Evolutionary conservation across 495 filamentous ascomycete genomes (phyloP).

Genomic region (Penicillium ucsense): DNA sequence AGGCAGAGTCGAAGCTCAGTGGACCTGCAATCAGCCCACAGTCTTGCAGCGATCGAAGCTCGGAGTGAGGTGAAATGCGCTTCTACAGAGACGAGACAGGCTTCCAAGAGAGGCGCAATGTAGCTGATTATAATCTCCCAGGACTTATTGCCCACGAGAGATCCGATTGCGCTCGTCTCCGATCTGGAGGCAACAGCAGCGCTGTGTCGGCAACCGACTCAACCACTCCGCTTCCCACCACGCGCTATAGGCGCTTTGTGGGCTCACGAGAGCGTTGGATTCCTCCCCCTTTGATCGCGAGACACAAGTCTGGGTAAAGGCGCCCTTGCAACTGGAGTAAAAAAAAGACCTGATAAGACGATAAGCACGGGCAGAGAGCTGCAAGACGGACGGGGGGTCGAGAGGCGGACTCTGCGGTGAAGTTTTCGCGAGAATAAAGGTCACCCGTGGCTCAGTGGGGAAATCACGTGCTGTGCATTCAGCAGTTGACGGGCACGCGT

Average conservation of each 20-base stretch:
- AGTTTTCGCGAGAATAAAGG: slow-evolving; percentile 3
- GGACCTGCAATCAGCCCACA: background rate
- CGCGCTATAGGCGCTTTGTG: background rate
- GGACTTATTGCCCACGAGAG: too few species aligned
- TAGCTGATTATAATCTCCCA: too few species aligned
- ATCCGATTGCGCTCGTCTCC: too few species aligned
- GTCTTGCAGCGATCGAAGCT: background rate
- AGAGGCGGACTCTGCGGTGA: slow-evolving; percentile 3
- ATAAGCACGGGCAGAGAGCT: slow-evolving; percentile 9
- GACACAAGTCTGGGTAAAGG: background rate
- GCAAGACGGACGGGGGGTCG: slow-evolving; percentile 1
- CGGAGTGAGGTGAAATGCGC: too few species aligned
- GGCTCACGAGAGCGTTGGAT: background rate
- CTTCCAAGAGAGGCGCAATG: too few species aligned
- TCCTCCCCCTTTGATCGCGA: background rate
- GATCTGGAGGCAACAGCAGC: too few species aligned
- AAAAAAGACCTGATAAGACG: slow-evolving; percentile 2
- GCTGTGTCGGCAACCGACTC: background rate
- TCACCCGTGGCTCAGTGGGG: slow-evolving; percentile 20
- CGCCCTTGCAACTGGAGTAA: background rate
- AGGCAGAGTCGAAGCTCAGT: background rate
- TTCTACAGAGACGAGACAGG: too few species aligned
- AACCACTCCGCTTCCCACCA: background rate
- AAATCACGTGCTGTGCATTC: slow-evolving; percentile 10
- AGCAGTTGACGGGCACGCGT: slow-evolving; percentile 1